Conservation (phyloP, 2,329 filamentous ascomycete genomes). For the Hypoxylon sp. region DNA sequence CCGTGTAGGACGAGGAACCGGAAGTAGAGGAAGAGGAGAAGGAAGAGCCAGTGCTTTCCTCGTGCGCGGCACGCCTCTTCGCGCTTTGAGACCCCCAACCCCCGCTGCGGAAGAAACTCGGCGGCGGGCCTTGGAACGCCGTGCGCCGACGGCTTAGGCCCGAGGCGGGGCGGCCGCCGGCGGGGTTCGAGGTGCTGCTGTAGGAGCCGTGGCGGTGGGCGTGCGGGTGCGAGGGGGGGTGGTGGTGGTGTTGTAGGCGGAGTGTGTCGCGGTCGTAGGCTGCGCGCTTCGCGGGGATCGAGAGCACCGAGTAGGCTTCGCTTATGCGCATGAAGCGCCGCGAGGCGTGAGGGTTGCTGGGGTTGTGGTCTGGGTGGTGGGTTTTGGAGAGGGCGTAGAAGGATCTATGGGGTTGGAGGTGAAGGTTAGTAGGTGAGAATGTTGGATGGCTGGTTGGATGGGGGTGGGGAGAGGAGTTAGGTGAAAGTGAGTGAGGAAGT, state of each 20-base stretch:
- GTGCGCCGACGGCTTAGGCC: constrained; percentile 84
- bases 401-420: constrained; percentile 60
- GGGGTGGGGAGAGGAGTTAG: neutral
- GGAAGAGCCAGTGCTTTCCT: constrained; percentile 56
- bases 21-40: constrained; percentile 11
- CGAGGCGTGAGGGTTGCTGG: constrained; percentile 77
- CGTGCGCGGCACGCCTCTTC: constrained; percentile 71
- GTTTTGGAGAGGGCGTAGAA: constrained; percentile 94
- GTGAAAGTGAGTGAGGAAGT: neutral
- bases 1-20: neutral
- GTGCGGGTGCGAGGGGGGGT: constrained; percentile 49
- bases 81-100: constrained; percentile 79
- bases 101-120: constrained; percentile 87
- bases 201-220: constrained; percentile 63
- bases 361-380: constrained; percentile 95
- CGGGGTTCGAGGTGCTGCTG: constrained; percentile 70
- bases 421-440: neutral
- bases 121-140: constrained; percentile 87
- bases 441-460: neutral
- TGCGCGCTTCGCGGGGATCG: constrained; percentile 79
- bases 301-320: constrained; percentile 86
- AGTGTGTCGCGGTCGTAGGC: constrained; percentile 83
- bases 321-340: constrained; percentile 85
- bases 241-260: constrained; percentile 55
- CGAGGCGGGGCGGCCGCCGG: constrained; percentile 82